Evolutionary conservation across 441 rosid genomes (phyloP).

Genomic region (Erodium trifolium): DNA sequence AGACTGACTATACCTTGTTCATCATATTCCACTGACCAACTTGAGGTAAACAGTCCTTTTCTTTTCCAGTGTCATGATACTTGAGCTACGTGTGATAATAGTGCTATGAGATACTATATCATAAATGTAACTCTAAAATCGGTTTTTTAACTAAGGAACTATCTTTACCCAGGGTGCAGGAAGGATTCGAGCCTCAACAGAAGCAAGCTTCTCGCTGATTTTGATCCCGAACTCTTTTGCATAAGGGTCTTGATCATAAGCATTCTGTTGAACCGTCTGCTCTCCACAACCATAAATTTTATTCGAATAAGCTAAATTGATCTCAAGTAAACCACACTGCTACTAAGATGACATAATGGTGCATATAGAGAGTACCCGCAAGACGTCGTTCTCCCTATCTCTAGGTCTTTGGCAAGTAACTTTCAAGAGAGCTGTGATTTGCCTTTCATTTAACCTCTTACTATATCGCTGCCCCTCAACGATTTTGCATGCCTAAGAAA

Average conservation of each 20-base stretch:
- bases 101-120: constrained; percentile 11
- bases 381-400: constrained; percentile 80
- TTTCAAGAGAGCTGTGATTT: constrained; percentile 76
- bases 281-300: background rate
- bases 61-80: constrained; percentile 93
- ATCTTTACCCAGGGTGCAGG: constrained; percentile 97
- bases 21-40: constrained; percentile 99
- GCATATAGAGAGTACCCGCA: constrained; percentile 34
- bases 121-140: background rate
- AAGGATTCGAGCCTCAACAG: constrained; percentile 90
- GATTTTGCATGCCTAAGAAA: constrained; percentile 80
- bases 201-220: constrained; percentile 78
- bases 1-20: constrained; percentile 59
- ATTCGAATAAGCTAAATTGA: background rate
- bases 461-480: constrained; percentile 95
- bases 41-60: constrained; percentile 90
- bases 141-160: background rate
- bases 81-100: constrained; percentile 50
- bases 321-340: background rate
- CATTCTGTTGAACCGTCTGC: constrained; percentile 81
- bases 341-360: background rate
- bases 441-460: constrained; percentile 82
- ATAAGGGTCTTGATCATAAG: constrained; percentile 69
- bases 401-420: constrained; percentile 95
- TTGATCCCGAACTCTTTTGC: constrained; percentile 29